Evolutionary conservation across 306 rosid species (phyloP), one percentile per base, ranked within the genome.

Genomic region (Cucurbita ficifolia): DNA sequence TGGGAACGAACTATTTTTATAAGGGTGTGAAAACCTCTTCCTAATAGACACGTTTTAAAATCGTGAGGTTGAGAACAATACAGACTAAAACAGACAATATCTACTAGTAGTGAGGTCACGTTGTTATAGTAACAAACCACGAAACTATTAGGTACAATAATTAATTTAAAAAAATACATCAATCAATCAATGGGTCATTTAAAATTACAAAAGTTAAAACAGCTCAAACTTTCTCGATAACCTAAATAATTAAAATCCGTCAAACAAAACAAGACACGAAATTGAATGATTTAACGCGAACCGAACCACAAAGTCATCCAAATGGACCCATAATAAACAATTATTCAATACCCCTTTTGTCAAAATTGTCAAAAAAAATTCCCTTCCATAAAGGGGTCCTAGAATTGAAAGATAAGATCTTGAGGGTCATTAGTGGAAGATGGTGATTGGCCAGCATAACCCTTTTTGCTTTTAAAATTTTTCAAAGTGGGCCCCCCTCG

Each of bases 361-460:
- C 6, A 63, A 63, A 9, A 0, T 39, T 64, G 49, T 62, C 69
- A 65, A 69, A 24, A 69, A 69, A 48, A 29, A 22, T 13, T 43
- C 19, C 53, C 38, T 67, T 67, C 5, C 13, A 22, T 45, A 46
- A 69, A 17, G 38, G 43, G 49, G 45, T 69, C 57, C 57, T 29
- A 69, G 73, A 67, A 67, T 67, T 67, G 55, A 67, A 67, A 67
- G 73, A 67, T 67, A 43, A 64, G 71, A 64, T 64, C 71, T 64
- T 19, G 71, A n/a, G 40, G 14, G 57, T 16, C 10, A 7, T 48
- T 24, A 46, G 74, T 69, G 74, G 74, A 69, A 48, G 74, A 69
- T 22, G 12, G 40, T 48, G 73, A 68, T 43, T 68, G 39, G 73
- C 54, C 22, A 21, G 4, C 4, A 46, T 13, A 6, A 11, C 16